Evolutionary conservation across 2,329 filamentous ascomycete genomes (phyloP).

Genomic region (Botrytis deweyae): DNA sequence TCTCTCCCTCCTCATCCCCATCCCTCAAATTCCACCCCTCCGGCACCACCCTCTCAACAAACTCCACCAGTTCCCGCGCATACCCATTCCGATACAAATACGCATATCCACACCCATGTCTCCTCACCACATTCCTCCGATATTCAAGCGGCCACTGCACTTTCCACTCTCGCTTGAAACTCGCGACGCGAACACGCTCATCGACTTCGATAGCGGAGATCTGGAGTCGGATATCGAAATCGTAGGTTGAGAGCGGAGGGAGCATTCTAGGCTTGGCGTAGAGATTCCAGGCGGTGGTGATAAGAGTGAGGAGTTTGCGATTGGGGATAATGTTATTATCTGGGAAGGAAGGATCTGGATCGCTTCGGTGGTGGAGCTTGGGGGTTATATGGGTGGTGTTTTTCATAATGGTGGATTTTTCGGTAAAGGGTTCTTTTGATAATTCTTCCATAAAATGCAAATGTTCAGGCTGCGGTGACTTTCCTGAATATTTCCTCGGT

Average conservation of each 20-base stretch:
- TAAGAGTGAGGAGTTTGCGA: neutral
- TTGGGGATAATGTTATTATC: neutral
- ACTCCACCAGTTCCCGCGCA: neutral
- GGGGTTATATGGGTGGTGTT: too few relatives aligned
- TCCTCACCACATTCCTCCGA: neutral
- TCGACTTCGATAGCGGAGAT: neutral
- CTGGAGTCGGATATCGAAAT: neutral
- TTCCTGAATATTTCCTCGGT: neutral
- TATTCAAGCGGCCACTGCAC: neutral
- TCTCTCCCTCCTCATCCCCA: rapidly evolving
- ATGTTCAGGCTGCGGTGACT: neutral
- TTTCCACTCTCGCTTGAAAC: neutral
- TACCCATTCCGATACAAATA: neutral
- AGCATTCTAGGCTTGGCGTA: neutral
- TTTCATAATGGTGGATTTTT: neutral
- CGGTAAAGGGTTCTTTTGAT: rapidly evolving
- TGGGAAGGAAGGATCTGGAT: neutral
- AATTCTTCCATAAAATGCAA: neutral
- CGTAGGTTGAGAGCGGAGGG: neutral
- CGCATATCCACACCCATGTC: neutral
- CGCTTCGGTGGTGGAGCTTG: neutral
- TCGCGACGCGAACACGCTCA: neutral
- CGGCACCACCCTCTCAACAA: neutral
- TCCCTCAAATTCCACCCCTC: neutral
- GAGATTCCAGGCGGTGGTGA: neutral